phyloP scores from a whole-genome alignment of 2,329 filamentous ascomycete species.

The Helotiales sp. region DNA sequence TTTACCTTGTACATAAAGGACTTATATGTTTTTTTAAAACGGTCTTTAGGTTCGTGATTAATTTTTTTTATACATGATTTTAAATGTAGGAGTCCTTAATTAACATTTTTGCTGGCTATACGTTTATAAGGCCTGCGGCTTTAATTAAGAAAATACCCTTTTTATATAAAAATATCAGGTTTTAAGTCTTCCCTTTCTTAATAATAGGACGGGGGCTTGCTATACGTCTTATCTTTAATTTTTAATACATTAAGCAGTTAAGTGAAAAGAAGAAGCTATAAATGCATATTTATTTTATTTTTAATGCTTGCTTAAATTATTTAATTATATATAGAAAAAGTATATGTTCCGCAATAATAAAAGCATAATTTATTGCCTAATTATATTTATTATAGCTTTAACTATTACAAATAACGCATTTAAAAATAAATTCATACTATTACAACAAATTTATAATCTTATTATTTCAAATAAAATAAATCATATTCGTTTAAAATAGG shows the following conservation, averaged over 20 bases:
- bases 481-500: slow-evolving; percentile 34
- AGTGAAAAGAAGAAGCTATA: slow-evolving; percentile 33
- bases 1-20: neutral
- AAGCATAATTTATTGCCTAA: slow-evolving; percentile 29
- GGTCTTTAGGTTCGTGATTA: slow-evolving; percentile 1
- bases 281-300: slow-evolving; percentile 17
- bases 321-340: slow-evolving; percentile 29
- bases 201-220: slow-evolving; percentile 28
- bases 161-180: slow-evolving; percentile 38
- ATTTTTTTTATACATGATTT: slow-evolving; percentile 33
- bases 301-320: neutral
- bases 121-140: slow-evolving; percentile 35
- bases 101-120: slow-evolving; percentile 35
- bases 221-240: slow-evolving; percentile 36
- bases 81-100: slow-evolving; percentile 33
- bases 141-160: slow-evolving; percentile 32
- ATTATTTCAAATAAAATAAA: slow-evolving; percentile 30
- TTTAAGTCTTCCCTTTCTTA: slow-evolving; percentile 36
- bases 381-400: slow-evolving; percentile 36
- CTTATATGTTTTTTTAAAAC: slow-evolving; percentile 1
- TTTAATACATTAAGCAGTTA: slow-evolving; percentile 38
- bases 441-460: slow-evolving; percentile 38
- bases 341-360: slow-evolving; percentile 38
- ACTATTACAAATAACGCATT: slow-evolving; percentile 38
- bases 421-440: slow-evolving; percentile 32